phyloP scores from a whole-genome alignment of 192 early-diverging fungal genomes.

The Coemansia erecta region DNA sequence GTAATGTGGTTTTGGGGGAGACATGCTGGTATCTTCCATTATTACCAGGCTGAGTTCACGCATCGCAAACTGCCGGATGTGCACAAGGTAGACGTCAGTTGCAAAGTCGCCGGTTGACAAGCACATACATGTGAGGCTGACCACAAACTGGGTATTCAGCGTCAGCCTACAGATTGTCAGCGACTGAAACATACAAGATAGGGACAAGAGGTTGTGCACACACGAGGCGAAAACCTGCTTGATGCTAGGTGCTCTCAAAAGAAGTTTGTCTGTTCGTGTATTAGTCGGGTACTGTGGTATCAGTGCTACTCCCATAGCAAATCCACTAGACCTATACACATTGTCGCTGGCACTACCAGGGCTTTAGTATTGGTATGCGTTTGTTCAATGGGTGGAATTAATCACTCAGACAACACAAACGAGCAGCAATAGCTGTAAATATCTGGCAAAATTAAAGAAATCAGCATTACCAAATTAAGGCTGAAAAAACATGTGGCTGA shows the following conservation, averaged over 20 bases:
- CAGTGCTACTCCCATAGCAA: too few species aligned
- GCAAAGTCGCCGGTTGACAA: slow-evolving; percentile 63
- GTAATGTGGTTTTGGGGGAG: slow-evolving; percentile 76
- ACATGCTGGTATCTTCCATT: slow-evolving; percentile 74
- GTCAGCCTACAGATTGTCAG: slow-evolving; percentile 63
- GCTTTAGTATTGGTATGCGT: too few species aligned
- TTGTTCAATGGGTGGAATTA: too few species aligned
- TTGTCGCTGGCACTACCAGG: too few species aligned
- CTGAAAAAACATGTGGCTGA: too few species aligned
- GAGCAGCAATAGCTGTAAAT: too few species aligned
- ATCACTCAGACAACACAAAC: too few species aligned
- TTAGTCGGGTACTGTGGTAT: too few species aligned
- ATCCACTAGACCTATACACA: too few species aligned
- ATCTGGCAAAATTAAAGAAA: too few species aligned
- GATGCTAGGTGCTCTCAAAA: slow-evolving; percentile 24
- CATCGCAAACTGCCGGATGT: slow-evolving; percentile 68
- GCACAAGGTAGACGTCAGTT: slow-evolving; percentile 65
- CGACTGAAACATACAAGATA: slow-evolving; percentile 65
- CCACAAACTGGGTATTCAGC: slow-evolving; percentile 72
- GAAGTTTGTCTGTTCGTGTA: too few species aligned
- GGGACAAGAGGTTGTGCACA: slow-evolving; percentile 10
- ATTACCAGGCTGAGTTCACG: slow-evolving; percentile 78
- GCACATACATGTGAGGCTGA: slow-evolving; percentile 87
- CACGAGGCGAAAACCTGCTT: slow-evolving; percentile 27
- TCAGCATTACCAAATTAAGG: too few species aligned